These are phyloP conservation scores for Lasiosphaeriaceae sp. DNA, from an alignment of 495 filamentous ascomycete species.

Conservation along the genomic window DNA sequence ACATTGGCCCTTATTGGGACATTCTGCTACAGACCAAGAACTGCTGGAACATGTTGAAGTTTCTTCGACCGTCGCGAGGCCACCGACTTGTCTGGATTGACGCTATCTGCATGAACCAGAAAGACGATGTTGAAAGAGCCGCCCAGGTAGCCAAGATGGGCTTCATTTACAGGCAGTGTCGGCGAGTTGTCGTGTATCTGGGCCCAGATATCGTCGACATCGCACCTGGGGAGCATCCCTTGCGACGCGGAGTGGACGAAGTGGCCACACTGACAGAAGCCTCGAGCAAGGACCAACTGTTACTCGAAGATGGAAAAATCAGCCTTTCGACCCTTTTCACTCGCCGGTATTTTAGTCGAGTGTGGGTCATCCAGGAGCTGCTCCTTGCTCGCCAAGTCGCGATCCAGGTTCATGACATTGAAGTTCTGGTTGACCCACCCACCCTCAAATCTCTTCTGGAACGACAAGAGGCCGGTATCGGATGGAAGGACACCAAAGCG, in stretches of 20 bases:
- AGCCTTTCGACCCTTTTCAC: constrained; percentile 8
- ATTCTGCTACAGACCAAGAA: constrained; percentile 29
- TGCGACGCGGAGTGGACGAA: too few species aligned
- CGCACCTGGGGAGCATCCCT: too few species aligned
- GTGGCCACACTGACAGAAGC: too few species aligned
- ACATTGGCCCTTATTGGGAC: constrained; percentile 29
- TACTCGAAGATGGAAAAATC: neutral
- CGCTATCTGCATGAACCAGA: constrained; percentile 29
- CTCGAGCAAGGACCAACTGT: too few species aligned
- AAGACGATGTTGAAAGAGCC: constrained; percentile 13
- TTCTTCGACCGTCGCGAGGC: constrained; percentile 11
- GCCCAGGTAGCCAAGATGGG: constrained; percentile 23
- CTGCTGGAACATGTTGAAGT: constrained; percentile 26
- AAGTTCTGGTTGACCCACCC: too few species aligned
- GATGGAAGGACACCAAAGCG: neutral
- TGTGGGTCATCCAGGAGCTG: constrained; percentile 31
- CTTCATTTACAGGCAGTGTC: constrained; percentile 13
- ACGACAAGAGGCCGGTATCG: neutral
- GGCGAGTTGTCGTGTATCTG: constrained; percentile 23
- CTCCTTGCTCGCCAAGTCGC: constrained; percentile 14
- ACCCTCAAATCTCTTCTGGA: too few species aligned
- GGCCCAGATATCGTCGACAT: constrained; percentile 14
- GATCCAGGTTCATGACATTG: constrained; percentile 20
- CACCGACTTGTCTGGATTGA: constrained; percentile 19
- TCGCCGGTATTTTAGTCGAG: constrained; percentile 22